Percentiles rank a stretch among this genome's conserved stretches.
Conservation (phyloP, 805 yeast genomes). For the Ogataea minuta region DNA sequence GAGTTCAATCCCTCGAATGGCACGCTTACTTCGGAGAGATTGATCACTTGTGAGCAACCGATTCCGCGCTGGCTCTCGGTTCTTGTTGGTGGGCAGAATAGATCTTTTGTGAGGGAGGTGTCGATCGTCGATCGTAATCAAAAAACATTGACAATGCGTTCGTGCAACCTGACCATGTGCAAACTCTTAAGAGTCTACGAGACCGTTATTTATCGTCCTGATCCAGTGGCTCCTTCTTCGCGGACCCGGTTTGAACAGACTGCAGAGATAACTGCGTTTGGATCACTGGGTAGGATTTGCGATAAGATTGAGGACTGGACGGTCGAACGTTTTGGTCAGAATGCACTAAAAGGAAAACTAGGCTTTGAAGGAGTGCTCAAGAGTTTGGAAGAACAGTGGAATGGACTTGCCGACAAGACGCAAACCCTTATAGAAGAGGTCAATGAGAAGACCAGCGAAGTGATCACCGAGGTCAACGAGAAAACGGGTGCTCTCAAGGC, state of each 20-base stretch:
- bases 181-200: constrained; percentile 78
- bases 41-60: constrained; percentile 83
- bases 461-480: constrained; percentile 26
- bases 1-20: constrained; percentile 55
- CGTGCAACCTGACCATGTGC: constrained; percentile 82
- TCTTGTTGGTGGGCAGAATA: constrained; percentile 69
- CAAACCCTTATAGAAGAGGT: constrained; percentile 22
- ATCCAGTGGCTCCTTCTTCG: constrained; percentile 45
- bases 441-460: constrained; percentile 25
- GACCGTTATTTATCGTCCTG: constrained; percentile 79
- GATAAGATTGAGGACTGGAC: constrained; percentile 91
- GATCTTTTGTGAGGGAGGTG: constrained; percentile 83
- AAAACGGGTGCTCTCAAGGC: constrained; percentile 15
- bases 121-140: constrained; percentile 72
- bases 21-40: constrained; percentile 73
- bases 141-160: constrained; percentile 70
- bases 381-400: constrained; percentile 41
- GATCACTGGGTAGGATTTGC: constrained; percentile 65
- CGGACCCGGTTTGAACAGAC: constrained; percentile 71
- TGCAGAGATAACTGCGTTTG: constrained; percentile 88
- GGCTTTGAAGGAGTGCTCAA: constrained; percentile 84
- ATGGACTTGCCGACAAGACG: constrained; percentile 26
- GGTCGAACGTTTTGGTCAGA: constrained; percentile 81
- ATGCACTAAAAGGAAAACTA: constrained; percentile 74
- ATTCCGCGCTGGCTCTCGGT: constrained; percentile 79